These are phyloP conservation scores for Cornus florida DNA, from an alignment of 148 eudicot genomes.

Conservation along the genomic window DNA sequence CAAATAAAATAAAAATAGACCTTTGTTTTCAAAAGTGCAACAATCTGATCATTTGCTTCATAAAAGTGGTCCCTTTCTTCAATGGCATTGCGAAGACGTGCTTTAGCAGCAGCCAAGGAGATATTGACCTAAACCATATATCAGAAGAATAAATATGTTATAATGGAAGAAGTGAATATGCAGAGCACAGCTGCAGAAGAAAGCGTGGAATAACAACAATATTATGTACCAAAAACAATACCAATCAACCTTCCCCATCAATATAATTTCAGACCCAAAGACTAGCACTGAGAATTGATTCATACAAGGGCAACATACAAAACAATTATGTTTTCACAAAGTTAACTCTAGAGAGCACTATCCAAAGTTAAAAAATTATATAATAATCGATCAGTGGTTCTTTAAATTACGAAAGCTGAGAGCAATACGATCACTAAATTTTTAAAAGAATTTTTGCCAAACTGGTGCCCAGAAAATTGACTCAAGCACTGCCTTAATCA, in stretches of 20 bases:
- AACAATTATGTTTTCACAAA: not conserved
- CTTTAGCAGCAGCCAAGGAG: slow-evolving; percentile 57
- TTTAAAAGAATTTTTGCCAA: too few relatives aligned
- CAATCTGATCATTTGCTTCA: slow-evolving; percentile 68
- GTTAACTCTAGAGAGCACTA: not conserved
- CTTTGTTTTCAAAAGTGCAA: slow-evolving; percentile 82
- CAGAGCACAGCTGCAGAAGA: not conserved
- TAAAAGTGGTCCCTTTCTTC: slow-evolving; percentile 76
- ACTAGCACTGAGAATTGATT: not conserved
- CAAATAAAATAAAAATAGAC: slow-evolving; percentile 24
- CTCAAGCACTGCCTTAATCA: too few relatives aligned
- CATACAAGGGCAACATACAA: not conserved
- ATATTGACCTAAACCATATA: slow-evolving; percentile 47
- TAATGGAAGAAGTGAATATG: not conserved
- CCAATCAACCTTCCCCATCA: not conserved
- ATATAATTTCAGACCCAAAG: not conserved
- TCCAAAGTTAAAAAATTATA: not conserved
- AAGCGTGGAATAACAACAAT: not conserved
- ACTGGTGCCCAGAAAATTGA: too few relatives aligned
- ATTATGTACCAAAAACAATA: too few relatives aligned
- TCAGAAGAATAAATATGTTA: too few relatives aligned
- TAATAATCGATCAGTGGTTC: too few relatives aligned
- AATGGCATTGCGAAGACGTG: slow-evolving; percentile 56
- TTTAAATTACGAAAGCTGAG: too few relatives aligned
- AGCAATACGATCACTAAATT: too few relatives aligned